Percentiles rank a stretch among this genome's conserved stretches.
Evolutionary conservation across 139 green algal genomes (phyloP).

Genomic region (Mychonastes homosphaera): DNA sequence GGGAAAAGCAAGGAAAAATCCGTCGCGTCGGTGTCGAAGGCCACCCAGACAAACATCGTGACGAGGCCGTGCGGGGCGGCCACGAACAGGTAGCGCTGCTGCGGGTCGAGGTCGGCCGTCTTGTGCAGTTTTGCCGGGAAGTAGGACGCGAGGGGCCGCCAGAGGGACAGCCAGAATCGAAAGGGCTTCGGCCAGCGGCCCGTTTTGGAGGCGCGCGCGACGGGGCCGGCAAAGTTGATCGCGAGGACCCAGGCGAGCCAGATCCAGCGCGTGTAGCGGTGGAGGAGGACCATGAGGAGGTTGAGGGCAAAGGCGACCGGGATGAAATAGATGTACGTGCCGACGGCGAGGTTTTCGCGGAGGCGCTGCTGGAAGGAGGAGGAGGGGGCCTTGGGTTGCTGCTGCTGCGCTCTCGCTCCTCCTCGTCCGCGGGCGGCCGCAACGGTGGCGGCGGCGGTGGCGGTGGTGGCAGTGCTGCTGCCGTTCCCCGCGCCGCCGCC

Average conservation of each 20-base stretch:
- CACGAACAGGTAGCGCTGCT: constrained; percentile 38
- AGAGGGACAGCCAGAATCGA: constrained; percentile 26
- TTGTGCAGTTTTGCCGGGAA: constrained; percentile 39
- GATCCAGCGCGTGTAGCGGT: constrained; percentile 8
- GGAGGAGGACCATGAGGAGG: constrained; percentile 8
- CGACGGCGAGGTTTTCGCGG: constrained; percentile 4
- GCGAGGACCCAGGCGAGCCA: constrained; percentile 10
- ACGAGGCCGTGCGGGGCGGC: constrained; percentile 36
- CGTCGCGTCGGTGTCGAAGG: constrained; percentile 36
- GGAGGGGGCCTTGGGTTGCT: no score
- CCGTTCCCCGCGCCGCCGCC: no score
- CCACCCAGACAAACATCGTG: constrained; percentile 7
- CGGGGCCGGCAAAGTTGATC: not conserved
- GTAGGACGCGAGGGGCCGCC: constrained; percentile 32
- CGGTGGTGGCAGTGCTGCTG: no score
- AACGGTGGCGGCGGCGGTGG: no score
- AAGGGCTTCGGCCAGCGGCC: no score
- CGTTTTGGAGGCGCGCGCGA: no score
- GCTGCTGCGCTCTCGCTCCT: no score
- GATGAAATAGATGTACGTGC: constrained; percentile 22
- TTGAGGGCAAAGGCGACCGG: constrained; percentile 9
- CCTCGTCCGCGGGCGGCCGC: no score
- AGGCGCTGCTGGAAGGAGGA: no score
- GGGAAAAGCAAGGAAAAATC: constrained; percentile 34
- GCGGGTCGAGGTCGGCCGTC: constrained; percentile 41